phyloP scores from a whole-genome alignment of 495 filamentous ascomycete species.

The Recurvomyces mirabilis region DNA sequence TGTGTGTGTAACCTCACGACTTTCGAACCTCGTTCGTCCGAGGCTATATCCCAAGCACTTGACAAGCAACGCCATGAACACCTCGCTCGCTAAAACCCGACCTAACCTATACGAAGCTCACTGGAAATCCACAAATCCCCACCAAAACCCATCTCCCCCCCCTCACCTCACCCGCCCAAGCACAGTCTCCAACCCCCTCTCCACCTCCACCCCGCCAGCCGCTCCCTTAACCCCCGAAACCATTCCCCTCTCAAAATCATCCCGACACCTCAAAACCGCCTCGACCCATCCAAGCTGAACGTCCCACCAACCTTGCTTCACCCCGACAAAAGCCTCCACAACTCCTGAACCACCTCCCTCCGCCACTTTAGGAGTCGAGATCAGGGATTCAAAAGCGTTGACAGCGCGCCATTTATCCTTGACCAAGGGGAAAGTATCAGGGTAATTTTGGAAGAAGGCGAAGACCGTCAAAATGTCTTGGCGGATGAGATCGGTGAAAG shows the following conservation, averaged over 20 bases:
- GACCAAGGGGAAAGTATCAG: conserved; percentile 58
- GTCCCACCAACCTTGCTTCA: conserved; percentile 88
- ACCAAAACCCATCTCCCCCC: too few species aligned
- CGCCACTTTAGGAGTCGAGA: conserved; percentile 58
- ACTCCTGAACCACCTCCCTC: too few species aligned
- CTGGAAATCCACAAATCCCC: too few species aligned
- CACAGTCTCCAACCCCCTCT: conserved; percentile 70
- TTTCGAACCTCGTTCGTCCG: too few species aligned
- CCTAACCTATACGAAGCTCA: background rate
- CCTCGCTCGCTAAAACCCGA: conserved; percentile 3
- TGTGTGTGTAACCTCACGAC: too few species aligned
- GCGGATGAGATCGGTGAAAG: conserved; percentile 78
- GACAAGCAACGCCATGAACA: too few species aligned
- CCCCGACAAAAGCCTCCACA: conserved; percentile 64
- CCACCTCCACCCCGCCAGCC: conserved; percentile 71
- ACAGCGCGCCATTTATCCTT: conserved; percentile 88
- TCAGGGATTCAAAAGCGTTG: conserved; percentile 62
- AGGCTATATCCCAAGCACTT: too few species aligned
- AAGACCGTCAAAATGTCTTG: conserved; percentile 81
- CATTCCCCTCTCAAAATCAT: conserved; percentile 90
- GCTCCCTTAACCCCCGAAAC: conserved; percentile 73
- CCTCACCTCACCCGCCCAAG: conserved; percentile 73
- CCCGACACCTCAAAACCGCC: conserved; percentile 68
- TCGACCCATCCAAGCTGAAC: conserved; percentile 95
- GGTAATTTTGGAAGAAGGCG: conserved; percentile 45